Conservation (phyloP, 257 asterid genomes). For the Solanum pennellii region DNA sequence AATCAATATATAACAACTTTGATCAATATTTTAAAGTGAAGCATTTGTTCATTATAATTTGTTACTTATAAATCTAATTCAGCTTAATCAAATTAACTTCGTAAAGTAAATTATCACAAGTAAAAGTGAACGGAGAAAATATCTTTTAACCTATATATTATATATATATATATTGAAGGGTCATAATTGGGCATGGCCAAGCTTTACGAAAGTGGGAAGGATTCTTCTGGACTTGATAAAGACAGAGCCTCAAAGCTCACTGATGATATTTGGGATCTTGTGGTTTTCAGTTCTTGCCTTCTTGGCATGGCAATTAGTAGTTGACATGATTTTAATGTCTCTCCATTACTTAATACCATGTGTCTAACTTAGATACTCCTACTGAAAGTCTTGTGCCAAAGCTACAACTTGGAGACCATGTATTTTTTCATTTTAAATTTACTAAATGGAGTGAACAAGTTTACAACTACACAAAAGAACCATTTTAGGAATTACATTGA, state of each 20-base stretch:
- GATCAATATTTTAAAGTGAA: no score
- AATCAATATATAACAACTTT: no score
- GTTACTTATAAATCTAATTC: no score
- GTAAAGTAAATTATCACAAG: background rate
- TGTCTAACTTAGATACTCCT: background rate
- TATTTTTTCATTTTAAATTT: background rate
- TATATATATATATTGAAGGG: background rate
- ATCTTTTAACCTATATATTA: no score
- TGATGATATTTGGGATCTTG: background rate
- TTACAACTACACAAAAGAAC: no score
- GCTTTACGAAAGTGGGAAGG: background rate
- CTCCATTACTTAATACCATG: background rate
- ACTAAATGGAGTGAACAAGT: background rate
- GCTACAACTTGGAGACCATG: background rate
- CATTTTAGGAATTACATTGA: no score
- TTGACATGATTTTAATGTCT: background rate
- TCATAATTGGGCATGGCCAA: background rate
- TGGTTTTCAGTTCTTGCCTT: background rate
- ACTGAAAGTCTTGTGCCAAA: background rate
- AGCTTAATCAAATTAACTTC: no score
- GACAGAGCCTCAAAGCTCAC: background rate
- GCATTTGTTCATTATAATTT: no score
- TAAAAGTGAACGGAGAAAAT: no score
- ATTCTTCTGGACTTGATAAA: background rate
- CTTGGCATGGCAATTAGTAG: background rate